A percentile compares a stretch with the other conserved stretches of the same genome.
Conservation (phyloP, 23 red algal species). For the Agarophyton chilense region DNA sequence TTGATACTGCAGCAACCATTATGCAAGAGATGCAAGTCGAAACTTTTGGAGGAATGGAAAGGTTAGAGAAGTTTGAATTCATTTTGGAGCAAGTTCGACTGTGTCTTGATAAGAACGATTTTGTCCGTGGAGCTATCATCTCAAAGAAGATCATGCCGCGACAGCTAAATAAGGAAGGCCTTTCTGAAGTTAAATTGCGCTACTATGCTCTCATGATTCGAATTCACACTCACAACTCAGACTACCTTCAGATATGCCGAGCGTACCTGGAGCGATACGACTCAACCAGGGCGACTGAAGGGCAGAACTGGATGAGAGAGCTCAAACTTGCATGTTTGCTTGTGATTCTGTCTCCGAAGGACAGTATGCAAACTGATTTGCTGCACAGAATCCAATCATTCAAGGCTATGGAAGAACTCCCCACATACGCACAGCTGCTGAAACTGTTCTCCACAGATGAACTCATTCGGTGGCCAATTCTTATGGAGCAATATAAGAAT, state of each 20-base stretch:
- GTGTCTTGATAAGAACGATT: slow-evolving; percentile 91
- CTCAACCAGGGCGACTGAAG: slow-evolving; percentile 42
- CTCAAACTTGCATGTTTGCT: slow-evolving; percentile 75
- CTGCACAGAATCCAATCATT: slow-evolving; percentile 77
- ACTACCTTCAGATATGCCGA: slow-evolving; percentile 86
- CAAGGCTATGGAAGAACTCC: slow-evolving; percentile 78
- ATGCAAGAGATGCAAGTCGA: slow-evolving; percentile 99
- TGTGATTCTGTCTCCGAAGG: slow-evolving; percentile 70
- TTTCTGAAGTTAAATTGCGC: slow-evolving; percentile 69
- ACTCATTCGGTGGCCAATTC: slow-evolving; percentile 85
- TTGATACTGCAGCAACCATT: slow-evolving; percentile 78
- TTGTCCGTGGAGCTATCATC: slow-evolving; percentile 89
- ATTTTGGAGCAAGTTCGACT: slow-evolving; percentile 97
- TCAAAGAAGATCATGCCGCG: slow-evolving; percentile 95
- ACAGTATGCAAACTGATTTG: slow-evolving; percentile 86
- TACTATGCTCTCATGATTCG: slow-evolving; percentile 91
- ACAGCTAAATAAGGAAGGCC: slow-evolving; percentile 75
- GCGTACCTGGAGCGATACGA: slow-evolving; percentile 87
- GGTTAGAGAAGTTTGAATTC: slow-evolving; percentile 91
- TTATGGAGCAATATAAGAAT: slow-evolving; percentile 62
- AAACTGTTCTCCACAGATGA: slow-evolving; percentile 90
- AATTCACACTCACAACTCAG: slow-evolving; percentile 77
- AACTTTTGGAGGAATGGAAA: slow-evolving; percentile 97
- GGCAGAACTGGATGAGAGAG: slow-evolving; percentile 58
- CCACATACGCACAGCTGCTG: slow-evolving; percentile 69